Percentiles rank a stretch among this genome's conserved stretches.
phyloP scores from a whole-genome alignment of 2,329 filamentous ascomycete genomes.

The Fusarium agapanthi region DNA sequence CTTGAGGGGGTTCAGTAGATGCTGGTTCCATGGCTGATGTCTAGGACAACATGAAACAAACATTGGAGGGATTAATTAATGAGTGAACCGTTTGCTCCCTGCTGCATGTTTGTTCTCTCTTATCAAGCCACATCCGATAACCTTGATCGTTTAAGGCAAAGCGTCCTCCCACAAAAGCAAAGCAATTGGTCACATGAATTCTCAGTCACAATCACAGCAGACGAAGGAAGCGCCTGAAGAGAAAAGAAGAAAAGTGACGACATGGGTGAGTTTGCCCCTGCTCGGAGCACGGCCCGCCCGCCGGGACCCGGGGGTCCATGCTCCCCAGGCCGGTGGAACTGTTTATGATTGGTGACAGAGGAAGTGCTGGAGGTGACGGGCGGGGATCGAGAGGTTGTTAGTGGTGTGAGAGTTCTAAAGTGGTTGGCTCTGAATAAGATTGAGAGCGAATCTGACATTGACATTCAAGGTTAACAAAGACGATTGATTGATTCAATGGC shows the following conservation, averaged over 20 bases:
- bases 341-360: slow-evolving; percentile 35
- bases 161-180: slow-evolving; percentile 7
- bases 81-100: neutral
- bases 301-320: slow-evolving; percentile 40
- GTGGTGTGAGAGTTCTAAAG: neutral
- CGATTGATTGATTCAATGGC: neutral
- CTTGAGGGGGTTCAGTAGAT: slow-evolving; percentile 7
- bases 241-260: slow-evolving; percentile 25
- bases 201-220: slow-evolving; percentile 14
- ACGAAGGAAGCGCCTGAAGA: neutral
- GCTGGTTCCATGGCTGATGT: slow-evolving; percentile 14
- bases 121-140: slow-evolving; percentile 24
- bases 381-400: slow-evolving; percentile 15
- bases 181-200: slow-evolving; percentile 16
- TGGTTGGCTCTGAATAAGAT: neutral
- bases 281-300: slow-evolving; percentile 31
- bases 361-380: slow-evolving; percentile 23
- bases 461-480: neutral
- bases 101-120: neutral
- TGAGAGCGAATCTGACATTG: neutral
- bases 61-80: neutral
- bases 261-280: slow-evolving; percentile 23
- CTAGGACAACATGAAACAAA: slow-evolving; percentile 17
- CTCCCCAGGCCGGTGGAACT: slow-evolving; percentile 42
- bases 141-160: slow-evolving; percentile 7